These are phyloP conservation scores for Castanea mollissima DNA, from an alignment of 306 rosid genomes.

Conservation along the genomic window DNA sequence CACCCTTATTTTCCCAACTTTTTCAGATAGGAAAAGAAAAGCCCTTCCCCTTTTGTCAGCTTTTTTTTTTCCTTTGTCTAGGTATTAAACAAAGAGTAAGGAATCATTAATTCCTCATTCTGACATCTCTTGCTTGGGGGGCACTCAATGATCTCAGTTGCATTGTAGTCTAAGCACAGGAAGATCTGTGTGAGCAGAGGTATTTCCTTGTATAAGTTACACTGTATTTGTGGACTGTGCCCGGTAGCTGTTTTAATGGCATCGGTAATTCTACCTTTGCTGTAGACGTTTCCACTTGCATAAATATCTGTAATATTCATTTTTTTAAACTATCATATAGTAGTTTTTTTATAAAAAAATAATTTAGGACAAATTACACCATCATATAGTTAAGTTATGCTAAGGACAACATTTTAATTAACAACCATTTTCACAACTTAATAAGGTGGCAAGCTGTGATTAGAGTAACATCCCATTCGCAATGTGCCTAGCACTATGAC, in stretches of 20 bases:
- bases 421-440: background rate
- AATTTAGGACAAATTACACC: too few species aligned
- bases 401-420: too few species aligned
- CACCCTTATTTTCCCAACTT: background rate
- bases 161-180: conserved; percentile 21
- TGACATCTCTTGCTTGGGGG: conserved; percentile 16
- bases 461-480: background rate
- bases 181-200: conserved; percentile 26
- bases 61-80: background rate
- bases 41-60: background rate
- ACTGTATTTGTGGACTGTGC: conserved; percentile 19
- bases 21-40: background rate
- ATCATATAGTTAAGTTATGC: too few species aligned
- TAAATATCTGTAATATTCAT: conserved; percentile 7
- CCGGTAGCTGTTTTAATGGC: conserved; percentile 19
- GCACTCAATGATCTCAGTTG: conserved; percentile 19
- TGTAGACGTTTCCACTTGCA: conserved; percentile 23
- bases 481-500: too few species aligned
- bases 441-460: background rate
- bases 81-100: background rate
- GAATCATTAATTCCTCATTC: conserved; percentile 5
- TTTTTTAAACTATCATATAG: too few species aligned
- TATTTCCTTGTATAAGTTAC: conserved; percentile 9
- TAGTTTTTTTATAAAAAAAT: too few species aligned
- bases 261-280: background rate